Base-by-base conservation (phyloP, 768 basidiomycete species). In the Podaxis sp. region DNA sequence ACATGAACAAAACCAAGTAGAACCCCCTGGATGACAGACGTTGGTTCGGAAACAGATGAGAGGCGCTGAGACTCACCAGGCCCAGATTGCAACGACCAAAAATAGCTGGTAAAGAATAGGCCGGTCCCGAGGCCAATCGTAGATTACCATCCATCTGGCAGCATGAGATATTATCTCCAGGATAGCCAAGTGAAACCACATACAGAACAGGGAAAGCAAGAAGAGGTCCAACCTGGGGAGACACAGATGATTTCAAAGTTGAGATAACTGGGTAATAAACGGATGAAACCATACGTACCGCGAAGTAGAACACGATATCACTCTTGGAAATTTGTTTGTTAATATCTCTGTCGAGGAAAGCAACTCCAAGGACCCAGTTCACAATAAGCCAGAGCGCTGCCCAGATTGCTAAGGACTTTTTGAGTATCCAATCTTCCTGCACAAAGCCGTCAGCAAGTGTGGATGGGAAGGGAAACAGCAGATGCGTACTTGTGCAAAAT, bases 351-450 rank as follows among this genome's bases (percentile, higher is more conserved):
- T 62, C 58, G 22, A 62, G 33, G 66, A 87, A 84, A 11, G 78
- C 76, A 30, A 79, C 77, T 4, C 82, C 87, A 44, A 91, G 78
- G 20, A 84, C 77, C 90, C 91, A 93, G 67, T 87, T 91, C 36
- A 84, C 66, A 56, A 90, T 76, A 46, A 89, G 77, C 80, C 89
- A 93, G 8, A 83, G 62, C 10, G 84, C 77, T 5, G 87, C 84
- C 82, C 86, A 87, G 8, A 87, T 65, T 20, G 87, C 88, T 37
- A 90, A 74, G 0, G 81, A 77, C 78, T 90, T 91, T 64, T 82
- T 82, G 26, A 86, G 78, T 67, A 85, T 89, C 91, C 90, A 92
- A 56, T 79, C 84, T 74, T 93, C 91, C 80, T 87, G 78, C 55
- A 36, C 33, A 38, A 58, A 2, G 55, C 24, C n/a, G 50, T 51